Evolutionary conservation across 768 basidiomycete genomes (phyloP).

Genomic region (Leccinum aurantiacum): DNA sequence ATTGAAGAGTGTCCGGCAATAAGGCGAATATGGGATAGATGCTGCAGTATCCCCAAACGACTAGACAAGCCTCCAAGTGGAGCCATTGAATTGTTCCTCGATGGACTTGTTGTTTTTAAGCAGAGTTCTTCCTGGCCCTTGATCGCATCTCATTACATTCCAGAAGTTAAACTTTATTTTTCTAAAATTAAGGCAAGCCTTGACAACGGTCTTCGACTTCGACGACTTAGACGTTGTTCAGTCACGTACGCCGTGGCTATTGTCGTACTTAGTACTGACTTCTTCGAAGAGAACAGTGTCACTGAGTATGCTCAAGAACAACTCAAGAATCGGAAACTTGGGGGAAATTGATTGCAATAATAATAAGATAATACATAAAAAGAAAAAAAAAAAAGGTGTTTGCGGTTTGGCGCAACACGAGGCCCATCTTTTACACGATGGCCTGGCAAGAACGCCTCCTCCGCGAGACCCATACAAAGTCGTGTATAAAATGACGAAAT

Average conservation of each 20-base stretch:
- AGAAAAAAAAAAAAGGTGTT: not conserved
- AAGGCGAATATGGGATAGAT: not conserved
- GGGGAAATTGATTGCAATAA: too few species aligned
- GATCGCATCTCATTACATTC: not conserved
- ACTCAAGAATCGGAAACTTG: not conserved
- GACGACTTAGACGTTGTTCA: not conserved
- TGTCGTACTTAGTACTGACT: too few species aligned
- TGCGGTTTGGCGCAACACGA: not conserved
- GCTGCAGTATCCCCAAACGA: not conserved
- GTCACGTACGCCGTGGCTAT: not conserved
- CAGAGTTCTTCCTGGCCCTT: not conserved
- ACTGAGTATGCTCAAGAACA: not conserved
- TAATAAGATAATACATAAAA: too few species aligned
- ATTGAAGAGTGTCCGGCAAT: not conserved
- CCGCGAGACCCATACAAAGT: not conserved
- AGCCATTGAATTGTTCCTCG: not conserved
- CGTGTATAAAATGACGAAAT: not conserved
- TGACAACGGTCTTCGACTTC: too few species aligned
- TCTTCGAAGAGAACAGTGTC: not conserved
- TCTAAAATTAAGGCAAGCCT: too few species aligned
- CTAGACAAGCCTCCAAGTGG: not conserved
- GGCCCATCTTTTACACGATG: not conserved
- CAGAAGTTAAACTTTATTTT: not conserved
- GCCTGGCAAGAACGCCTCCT: not conserved
- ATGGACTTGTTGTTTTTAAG: not conserved